A percentile compares a stretch with the other conserved stretches of the same genome.
Conservation (phyloP, 805 yeast genomes). For the Torulaspora maleeae region DNA sequence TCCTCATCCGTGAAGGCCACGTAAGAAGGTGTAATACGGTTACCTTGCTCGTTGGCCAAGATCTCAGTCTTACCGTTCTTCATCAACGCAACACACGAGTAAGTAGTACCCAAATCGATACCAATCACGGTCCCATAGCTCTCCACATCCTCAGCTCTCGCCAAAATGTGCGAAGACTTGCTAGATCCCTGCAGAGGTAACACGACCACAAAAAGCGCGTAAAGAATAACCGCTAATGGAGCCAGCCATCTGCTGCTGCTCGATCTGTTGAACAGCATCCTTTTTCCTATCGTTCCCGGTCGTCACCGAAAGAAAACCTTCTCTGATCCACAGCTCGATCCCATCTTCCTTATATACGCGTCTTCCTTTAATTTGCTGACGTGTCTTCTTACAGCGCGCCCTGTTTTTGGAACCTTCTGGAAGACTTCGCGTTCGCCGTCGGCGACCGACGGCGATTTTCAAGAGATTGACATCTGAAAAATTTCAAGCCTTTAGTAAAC, state of each 20-base stretch:
- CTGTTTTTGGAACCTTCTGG: not conserved
- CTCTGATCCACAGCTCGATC: not conserved
- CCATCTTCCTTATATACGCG: not conserved
- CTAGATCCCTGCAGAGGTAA: conserved; percentile 29
- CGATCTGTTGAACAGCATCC: conserved; percentile 13
- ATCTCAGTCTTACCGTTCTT: conserved; percentile 84
- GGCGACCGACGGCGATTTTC: not conserved
- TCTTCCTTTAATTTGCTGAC: not conserved
- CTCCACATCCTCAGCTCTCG: conserved; percentile 40
- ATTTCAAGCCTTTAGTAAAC: not conserved
- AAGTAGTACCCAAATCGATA: conserved; percentile 96
- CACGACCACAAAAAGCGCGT: conserved; percentile 30
- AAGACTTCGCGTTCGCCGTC: not conserved
- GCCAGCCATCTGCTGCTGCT: conserved; percentile 38
- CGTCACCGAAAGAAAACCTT: too few relatives aligned
- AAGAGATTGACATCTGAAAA: not conserved
- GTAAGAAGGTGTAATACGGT: conserved; percentile 92
- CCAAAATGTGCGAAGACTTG: conserved; percentile 31
- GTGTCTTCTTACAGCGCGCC: not conserved
- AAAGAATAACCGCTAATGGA: conserved; percentile 42
- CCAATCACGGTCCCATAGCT: conserved; percentile 72
- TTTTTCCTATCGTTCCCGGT: not conserved
- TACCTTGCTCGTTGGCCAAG: conserved; percentile 94
- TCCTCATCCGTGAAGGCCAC: conserved; percentile 91
- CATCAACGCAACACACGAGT: conserved; percentile 93